Percentiles rank a stretch among this genome's conserved stretches.
These are phyloP conservation scores for Strobilomyces dryophilus DNA, from an alignment of 768 basidiomycete genomes.

Conservation along the genomic window DNA sequence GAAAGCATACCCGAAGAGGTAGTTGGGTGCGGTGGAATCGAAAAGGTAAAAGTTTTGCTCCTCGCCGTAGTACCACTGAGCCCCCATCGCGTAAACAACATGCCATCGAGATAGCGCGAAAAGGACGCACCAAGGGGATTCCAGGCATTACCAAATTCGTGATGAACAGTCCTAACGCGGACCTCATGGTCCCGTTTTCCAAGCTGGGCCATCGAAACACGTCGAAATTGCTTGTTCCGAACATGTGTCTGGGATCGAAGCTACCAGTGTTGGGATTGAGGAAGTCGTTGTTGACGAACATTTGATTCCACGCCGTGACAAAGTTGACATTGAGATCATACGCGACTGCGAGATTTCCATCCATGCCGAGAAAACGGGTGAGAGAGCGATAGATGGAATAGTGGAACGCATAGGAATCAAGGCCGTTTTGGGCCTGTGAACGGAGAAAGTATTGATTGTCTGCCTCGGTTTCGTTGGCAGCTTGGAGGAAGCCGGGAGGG, in stretches of 20 bases:
- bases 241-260: conserved; percentile 86
- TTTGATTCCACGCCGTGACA: conserved; percentile 86
- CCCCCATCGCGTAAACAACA: neutral
- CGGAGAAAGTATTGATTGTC: conserved; percentile 81
- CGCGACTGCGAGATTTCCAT: conserved; percentile 88
- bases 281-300: conserved; percentile 87
- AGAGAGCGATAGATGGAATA: conserved; percentile 90
- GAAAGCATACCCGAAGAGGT: conserved; percentile 72
- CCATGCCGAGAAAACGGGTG: conserved; percentile 90
- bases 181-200: conserved; percentile 76
- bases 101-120: neutral
- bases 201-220: conserved; percentile 91
- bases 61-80: conserved; percentile 81
- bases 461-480: conserved; percentile 58
- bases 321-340: conserved; percentile 84
- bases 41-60: conserved; percentile 88
- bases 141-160: conserved; percentile 83
- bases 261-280: conserved; percentile 61
- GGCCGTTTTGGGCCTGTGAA: conserved; percentile 49
- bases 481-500: conserved; percentile 64
- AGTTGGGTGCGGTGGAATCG: conserved; percentile 88
- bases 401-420: conserved; percentile 87
- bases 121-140: conserved; percentile 58
- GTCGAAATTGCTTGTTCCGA: conserved; percentile 91
- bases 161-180: conserved; percentile 75